Evolutionary conservation across 148 eudicot genomes (phyloP), one percentile per base, ranked within the genome.

Genomic region (Spergularia bocconei): DNA sequence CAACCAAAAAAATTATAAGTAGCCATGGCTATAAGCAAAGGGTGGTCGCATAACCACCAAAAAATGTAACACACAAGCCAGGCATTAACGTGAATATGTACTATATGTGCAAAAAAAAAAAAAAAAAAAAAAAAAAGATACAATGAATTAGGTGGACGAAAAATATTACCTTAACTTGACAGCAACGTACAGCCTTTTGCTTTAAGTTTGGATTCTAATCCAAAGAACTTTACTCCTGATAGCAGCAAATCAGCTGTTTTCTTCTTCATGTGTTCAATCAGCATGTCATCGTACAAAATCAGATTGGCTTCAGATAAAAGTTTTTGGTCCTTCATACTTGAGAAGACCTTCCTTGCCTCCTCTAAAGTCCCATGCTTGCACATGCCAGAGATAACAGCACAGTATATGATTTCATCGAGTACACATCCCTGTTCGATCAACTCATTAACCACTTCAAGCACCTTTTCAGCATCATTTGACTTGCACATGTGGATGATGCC

Each of bases 331-430:
- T 77, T 84, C 89, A 94, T 71, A 73, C 73, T 66, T 6, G 83
- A 65, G 58, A 94, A 87, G 36, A 94, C 86, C 83, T 86, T 90
- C 79, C 96, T 86, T 17, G 87, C 96, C 85, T 90, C 97, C 79
- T 91, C 97, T 13, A 94, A 56, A 7, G 97, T 91, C 75, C 97
- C 98, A 72, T 91, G 84, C 85, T 87, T 86, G 82, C 92, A 88
- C 92, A 94, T 88, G 48, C 98, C 97, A 69, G 83, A 91, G n/a
- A 94, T 90, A 56, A 94, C 80, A 79, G 96, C 89, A 78, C 87
- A 87, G 72, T 70, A 86, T 69, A 83, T 79, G 38, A 91, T 67
- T 67, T 83, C 90, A 83, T 86, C 86, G 50, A 88, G 89, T 63
- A 60, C 29, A 74, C 82, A 77, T 70, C 92, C 96, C 71, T 85